Base-by-base conservation (phyloP, 768 basidiomycete species). In the Fomitopsis pulvina region DNA sequence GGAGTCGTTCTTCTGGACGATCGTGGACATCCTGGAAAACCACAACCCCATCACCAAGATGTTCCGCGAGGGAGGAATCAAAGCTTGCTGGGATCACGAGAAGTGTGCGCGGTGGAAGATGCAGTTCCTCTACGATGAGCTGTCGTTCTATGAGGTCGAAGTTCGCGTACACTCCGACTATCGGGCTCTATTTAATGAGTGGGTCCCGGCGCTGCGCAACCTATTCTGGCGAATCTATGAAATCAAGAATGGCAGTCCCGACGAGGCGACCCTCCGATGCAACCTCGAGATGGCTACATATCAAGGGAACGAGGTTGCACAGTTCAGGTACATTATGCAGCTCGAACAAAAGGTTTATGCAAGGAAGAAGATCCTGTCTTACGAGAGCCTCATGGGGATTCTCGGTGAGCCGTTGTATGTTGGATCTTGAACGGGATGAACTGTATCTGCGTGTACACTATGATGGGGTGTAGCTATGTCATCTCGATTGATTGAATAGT, bases 1-100 rank as follows among this genome's bases (percentile, higher is more conserved):
- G 12, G 52, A 53, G 40, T 49, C 52, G 16, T 44, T 53, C 29
- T 53, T 49, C 47, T 53, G 38, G 20, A n/a, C 50, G 18, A n/a
- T 52, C 14, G 27, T 47, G 11, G 39, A 28, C 25, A 16, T 52
- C 45, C 47, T 46, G 27, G 20, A 18, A 4, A n/a, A 16, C 7
- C 44, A 44, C 42, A n/a, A 41, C 27, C 47, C 47, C 16, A 26
- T 2, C 9, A 25, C 38, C 12, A 16, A 7, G 3, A 10, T 26
- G 7, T 41, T 41, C 16, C 4, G 4, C 41, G 20, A 22, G 11
- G 41, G 12, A 7, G 10, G 10, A 12, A 11, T 22, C 9, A 5
- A 9, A 3, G 25, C 12, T 4, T 22, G 11, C 4, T 18, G 27
- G 22, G 26, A 29, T 10, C 25, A 27, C 27, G 43, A 44, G 25